Evolutionary conservation across 2,329 filamentous ascomycete genomes (phyloP).

Genomic region (Trichoderma aggressivum): DNA sequence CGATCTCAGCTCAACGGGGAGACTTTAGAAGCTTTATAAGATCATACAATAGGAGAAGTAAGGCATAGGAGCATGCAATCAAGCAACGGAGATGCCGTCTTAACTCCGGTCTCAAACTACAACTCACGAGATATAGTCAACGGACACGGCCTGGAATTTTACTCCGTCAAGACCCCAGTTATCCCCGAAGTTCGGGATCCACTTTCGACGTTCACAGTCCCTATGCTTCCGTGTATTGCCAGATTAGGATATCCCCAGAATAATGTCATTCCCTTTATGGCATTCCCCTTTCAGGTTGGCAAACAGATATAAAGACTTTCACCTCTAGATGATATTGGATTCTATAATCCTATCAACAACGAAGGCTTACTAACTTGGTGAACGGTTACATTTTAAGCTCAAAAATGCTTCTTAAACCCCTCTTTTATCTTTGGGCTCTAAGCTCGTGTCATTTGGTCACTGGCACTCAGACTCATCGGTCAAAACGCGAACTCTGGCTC

Average conservation of each 20-base stretch:
- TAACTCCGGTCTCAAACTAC: not conserved
- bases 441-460: not conserved
- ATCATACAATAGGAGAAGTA: not conserved
- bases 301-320: not conserved
- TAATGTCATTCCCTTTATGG: not conserved
- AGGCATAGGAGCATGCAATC: not conserved
- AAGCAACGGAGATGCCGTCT: not conserved
- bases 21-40: not conserved
- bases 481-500: not conserved
- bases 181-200: not conserved
- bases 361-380: too few species aligned
- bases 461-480: not conserved
- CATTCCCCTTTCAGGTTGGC: not conserved
- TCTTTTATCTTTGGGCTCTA: not conserved
- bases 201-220: not conserved
- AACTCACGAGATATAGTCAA: not conserved
- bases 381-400: not conserved
- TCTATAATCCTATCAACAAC: not conserved
- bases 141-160: not conserved
- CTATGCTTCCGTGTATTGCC: not conserved
- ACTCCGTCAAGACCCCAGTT: not conserved
- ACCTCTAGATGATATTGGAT: not conserved
- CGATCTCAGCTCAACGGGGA: not conserved
- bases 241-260: not conserved
- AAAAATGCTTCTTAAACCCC: not conserved